These are phyloP conservation scores for Tetrapisispora nanseiensis DNA, from an alignment of 805 yeast species.

Conservation along the genomic window DNA sequence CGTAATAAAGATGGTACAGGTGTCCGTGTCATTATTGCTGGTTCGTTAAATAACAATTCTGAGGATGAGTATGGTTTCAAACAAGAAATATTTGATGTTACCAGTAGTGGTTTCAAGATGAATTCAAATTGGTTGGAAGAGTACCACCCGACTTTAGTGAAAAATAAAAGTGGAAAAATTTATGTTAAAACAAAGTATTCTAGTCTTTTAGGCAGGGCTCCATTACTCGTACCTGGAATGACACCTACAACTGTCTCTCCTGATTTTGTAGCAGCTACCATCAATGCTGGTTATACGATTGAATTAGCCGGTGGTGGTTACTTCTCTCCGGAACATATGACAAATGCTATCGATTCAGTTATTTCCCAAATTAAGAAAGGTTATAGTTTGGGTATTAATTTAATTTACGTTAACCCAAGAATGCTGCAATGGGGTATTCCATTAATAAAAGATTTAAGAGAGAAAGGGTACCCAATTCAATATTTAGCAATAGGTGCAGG, in stretches of 20 bases:
- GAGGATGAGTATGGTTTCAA: constrained; percentile 91
- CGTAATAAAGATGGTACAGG: constrained; percentile 99
- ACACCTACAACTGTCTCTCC: constrained; percentile 96
- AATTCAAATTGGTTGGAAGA: constrained; percentile 89
- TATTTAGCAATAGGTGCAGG: constrained; percentile 98
- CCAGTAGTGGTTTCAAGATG: constrained; percentile 54
- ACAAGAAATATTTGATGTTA: constrained; percentile 81
- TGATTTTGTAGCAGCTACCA: constrained; percentile 84
- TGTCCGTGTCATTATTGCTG: constrained; percentile 86
- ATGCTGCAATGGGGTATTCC: constrained; percentile 99
- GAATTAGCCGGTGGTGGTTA: constrained; percentile 99
- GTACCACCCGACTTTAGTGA: constrained; percentile 75
- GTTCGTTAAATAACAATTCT: constrained; percentile 62
- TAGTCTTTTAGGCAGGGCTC: constrained; percentile 85
- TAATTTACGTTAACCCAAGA: constrained; percentile 93
- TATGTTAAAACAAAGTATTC: constrained; percentile 93
- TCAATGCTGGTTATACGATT: constrained; percentile 93
- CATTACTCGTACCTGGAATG: constrained; percentile 98
- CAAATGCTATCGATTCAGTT: constrained; percentile 65
- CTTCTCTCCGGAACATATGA: constrained; percentile 63
- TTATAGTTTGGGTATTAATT: constrained; percentile 80
- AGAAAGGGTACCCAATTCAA: constrained; percentile 90
- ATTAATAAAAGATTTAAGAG: constrained; percentile 77
- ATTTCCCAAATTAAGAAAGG: constrained; percentile 69
- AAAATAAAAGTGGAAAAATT: constrained; percentile 61